Evolutionary conservation across 2,329 filamentous ascomycete species (phyloP).

Genomic region (Calonectria crousiana): DNA sequence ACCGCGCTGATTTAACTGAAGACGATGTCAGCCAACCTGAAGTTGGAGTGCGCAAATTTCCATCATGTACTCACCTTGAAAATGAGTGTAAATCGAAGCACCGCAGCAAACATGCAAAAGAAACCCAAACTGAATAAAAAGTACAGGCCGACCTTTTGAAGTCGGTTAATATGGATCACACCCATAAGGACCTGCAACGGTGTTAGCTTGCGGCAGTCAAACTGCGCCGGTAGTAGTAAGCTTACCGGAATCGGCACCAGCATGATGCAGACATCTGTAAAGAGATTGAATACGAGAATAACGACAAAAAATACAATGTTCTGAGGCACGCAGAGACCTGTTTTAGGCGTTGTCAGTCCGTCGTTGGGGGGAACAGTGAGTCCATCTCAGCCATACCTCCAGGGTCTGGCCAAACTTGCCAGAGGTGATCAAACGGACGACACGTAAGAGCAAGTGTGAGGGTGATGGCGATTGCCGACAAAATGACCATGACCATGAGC

Average conservation of each 20-base stretch:
- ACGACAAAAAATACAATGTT: conserved; percentile 3
- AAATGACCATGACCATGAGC: neutral
- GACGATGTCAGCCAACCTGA: neutral
- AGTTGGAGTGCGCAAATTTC: neutral
- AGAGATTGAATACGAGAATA: neutral
- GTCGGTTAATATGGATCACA: neutral
- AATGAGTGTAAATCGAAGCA: neutral
- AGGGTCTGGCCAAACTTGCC: conserved; percentile 6
- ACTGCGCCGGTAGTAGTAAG: too few relatives aligned
- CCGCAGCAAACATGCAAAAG: neutral
- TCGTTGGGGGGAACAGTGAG: too few relatives aligned
- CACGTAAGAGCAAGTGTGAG: neutral
- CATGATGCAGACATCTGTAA: conserved; percentile 1
- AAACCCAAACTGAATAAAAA: neutral
- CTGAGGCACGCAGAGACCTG: neutral
- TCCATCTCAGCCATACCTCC: neutral
- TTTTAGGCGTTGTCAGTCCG: neutral
- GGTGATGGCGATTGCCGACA: neutral
- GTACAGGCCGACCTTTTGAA: neutral
- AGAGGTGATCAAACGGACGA: neutral
- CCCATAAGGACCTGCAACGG: neutral
- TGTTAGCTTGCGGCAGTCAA: neutral
- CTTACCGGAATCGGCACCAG: neutral
- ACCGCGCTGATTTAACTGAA: neutral
- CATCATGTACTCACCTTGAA: neutral